These are phyloP conservation scores for Tetragonia tetragonoides DNA, from an alignment of 148 eudicot genomes.

Conservation along the genomic window DNA sequence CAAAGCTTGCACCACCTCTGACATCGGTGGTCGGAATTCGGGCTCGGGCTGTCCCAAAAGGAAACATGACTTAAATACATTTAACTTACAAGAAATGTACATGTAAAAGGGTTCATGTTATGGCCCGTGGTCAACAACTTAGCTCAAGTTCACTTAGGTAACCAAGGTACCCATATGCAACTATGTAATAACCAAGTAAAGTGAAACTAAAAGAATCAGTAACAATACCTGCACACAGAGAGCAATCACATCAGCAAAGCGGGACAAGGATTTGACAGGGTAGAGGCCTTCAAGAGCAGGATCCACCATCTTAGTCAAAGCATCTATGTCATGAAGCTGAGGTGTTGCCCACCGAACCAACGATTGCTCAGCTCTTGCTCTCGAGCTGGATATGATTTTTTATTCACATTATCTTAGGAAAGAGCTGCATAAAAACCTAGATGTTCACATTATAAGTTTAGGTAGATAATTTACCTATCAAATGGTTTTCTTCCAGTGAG, in stretches of 20 bases:
- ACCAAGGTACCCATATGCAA: neutral
- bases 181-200: neutral
- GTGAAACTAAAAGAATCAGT: neutral
- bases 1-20: slow-evolving; percentile 93
- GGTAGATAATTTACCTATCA: slow-evolving; percentile 50
- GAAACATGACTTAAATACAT: neutral
- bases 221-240: slow-evolving; percentile 84
- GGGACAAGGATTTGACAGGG: slow-evolving; percentile 87
- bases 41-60: slow-evolving; percentile 71
- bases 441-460: neutral
- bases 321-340: slow-evolving; percentile 93
- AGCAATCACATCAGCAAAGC: slow-evolving; percentile 93
- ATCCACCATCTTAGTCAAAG: slow-evolving; percentile 88
- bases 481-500: slow-evolving; percentile 86
- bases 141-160: neutral
- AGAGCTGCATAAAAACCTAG: neutral
- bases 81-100: neutral
- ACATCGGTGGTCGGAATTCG: slow-evolving; percentile 97
- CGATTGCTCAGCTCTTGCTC: slow-evolving; percentile 71
- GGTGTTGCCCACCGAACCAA: slow-evolving; percentile 96
- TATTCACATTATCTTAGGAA: neutral
- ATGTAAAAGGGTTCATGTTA: neutral
- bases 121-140: neutral
- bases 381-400: slow-evolving; percentile 49
- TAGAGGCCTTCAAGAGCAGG: slow-evolving; percentile 82